Percentiles rank a stretch among this genome's conserved stretches.
Conservation (phyloP, 495 filamentous ascomycete species). For the Hypoxylon fragiforme region DNA sequence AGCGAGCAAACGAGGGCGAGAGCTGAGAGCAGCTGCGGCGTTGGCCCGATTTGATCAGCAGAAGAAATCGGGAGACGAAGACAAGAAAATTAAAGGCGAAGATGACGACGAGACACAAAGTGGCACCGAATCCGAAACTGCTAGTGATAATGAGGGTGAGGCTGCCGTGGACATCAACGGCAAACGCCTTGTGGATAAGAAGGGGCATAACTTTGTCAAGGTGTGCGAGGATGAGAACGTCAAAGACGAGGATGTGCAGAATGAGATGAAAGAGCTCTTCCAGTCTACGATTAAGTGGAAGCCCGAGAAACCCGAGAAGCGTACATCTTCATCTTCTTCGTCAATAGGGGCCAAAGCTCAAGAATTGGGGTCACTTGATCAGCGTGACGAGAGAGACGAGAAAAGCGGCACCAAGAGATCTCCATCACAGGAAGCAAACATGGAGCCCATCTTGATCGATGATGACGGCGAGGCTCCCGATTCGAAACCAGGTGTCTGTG, state of each 20-base stretch:
- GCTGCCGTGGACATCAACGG: conserved; percentile 61
- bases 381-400: not conserved
- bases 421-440: not conserved
- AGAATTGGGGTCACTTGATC: conserved; percentile 1
- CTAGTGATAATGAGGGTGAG: conserved; percentile 43
- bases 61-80: conserved; percentile 51
- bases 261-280: conserved; percentile 64
- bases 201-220: conserved; percentile 65
- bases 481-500: conserved; percentile 44
- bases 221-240: conserved; percentile 72
- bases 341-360: conserved; percentile 1
- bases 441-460: conserved; percentile 8
- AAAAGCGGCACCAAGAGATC: conserved; percentile 3
- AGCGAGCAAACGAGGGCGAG: conserved; percentile 67
- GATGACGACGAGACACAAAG: conserved; percentile 42
- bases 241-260: conserved; percentile 59
- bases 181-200: conserved; percentile 58
- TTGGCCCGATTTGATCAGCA: conserved; percentile 69
- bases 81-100: conserved; percentile 32
- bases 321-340: not conserved
- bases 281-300: conserved; percentile 36
- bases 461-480: conserved; percentile 3
- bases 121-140: conserved; percentile 41
- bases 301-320: conserved; percentile 2
- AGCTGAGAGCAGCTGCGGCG: conserved; percentile 75